These are phyloP conservation scores for Alternaria burnsii DNA, from an alignment of 2,329 filamentous ascomycete genomes.

Conservation along the genomic window DNA sequence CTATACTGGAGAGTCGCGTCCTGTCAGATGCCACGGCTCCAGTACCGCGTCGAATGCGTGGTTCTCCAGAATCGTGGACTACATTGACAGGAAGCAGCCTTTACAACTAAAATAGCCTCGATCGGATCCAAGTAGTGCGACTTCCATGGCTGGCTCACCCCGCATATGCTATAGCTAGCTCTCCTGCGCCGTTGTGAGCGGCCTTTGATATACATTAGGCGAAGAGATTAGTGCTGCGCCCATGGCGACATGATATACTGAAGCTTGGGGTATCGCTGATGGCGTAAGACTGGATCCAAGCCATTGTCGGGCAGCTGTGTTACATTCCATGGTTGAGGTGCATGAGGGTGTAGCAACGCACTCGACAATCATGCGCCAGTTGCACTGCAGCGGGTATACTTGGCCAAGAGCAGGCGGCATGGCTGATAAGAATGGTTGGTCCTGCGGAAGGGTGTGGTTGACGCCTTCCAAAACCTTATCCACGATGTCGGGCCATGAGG, in stretches of 20 bases:
- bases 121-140: constrained; percentile 11
- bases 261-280: background rate
- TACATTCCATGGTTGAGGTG: constrained; percentile 33
- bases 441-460: constrained; percentile 35
- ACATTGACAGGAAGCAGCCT: constrained; percentile 3
- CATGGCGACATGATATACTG: constrained; percentile 1
- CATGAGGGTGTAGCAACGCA: constrained; percentile 35
- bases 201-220: constrained; percentile 14
- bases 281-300: constrained; percentile 15
- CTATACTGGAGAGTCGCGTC: background rate
- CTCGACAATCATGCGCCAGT: constrained; percentile 36
- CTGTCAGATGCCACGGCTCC: constrained; percentile 9
- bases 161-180: constrained; percentile 22
- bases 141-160: constrained; percentile 18
- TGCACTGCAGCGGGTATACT: constrained; percentile 28
- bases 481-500: constrained; percentile 41
- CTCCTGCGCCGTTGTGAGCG: constrained; percentile 4
- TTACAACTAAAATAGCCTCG: constrained; percentile 27
- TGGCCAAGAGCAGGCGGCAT: constrained; percentile 13
- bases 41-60: constrained; percentile 5
- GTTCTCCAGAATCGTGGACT: background rate
- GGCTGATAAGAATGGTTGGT: constrained; percentile 18
- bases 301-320: constrained; percentile 28
- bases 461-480: constrained; percentile 47
- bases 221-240: constrained; percentile 19